Percentiles rank a stretch among this genome's conserved stretches.
Evolutionary conservation across 495 filamentous ascomycete genomes (phyloP).

Genomic region (Lepidopterella palustris): DNA sequence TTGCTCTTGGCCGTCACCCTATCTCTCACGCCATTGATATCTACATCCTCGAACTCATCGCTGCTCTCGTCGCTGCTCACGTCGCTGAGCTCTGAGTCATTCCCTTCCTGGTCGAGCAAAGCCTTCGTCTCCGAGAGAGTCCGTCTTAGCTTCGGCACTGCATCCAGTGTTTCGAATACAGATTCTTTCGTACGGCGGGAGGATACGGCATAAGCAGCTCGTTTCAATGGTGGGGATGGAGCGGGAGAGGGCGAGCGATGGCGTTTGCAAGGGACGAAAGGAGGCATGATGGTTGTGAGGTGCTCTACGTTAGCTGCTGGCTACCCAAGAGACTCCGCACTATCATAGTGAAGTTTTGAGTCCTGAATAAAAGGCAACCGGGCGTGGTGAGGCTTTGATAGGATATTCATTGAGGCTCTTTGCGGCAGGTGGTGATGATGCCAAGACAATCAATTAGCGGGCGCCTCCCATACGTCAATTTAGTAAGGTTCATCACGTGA

Average conservation of each 20-base stretch:
- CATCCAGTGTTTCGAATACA: slow-evolving; percentile 63
- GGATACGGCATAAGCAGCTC: not conserved
- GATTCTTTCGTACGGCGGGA: slow-evolving; percentile 12
- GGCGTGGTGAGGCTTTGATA: not conserved
- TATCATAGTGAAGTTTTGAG: not conserved
- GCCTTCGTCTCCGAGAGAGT: slow-evolving; percentile 47
- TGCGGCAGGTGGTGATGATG: not conserved
- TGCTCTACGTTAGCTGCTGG: no score
- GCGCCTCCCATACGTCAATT: no score
- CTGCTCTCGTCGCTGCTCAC: slow-evolving; percentile 49
- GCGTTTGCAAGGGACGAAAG: slow-evolving; percentile 33
- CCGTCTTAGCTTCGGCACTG: slow-evolving; percentile 39
- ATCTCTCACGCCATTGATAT: slow-evolving; percentile 3
- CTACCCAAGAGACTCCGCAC: no score
- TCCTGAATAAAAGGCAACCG: not conserved
- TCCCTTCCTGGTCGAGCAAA: slow-evolving; percentile 45
- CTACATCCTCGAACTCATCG: slow-evolving; percentile 59
- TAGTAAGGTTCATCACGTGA: no score
- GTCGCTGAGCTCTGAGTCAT: slow-evolving; percentile 61
- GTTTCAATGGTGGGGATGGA: slow-evolving; percentile 22
- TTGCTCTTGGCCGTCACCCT: not conserved
- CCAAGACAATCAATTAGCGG: no score
- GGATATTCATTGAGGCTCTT: not conserved
- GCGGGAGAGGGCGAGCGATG: slow-evolving; percentile 25
- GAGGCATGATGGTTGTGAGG: slow-evolving; percentile 36